Percentiles rank a stretch among this genome's conserved stretches.
Conservation (phyloP, 139 green algal genomes). For the Coelastrella sp. region DNA sequence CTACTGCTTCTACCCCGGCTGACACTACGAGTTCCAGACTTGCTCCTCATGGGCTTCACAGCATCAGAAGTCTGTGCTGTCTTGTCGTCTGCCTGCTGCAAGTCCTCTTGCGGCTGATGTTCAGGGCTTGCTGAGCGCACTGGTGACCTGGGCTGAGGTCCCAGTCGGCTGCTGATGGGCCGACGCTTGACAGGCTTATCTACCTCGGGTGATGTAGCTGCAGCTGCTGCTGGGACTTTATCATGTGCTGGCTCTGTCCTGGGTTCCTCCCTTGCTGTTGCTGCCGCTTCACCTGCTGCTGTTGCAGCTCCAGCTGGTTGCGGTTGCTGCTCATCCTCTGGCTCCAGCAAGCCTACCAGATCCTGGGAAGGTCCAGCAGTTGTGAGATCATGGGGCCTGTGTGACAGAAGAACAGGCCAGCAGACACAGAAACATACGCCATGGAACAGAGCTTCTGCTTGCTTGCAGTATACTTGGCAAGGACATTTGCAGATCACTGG, state of each 20-base stretch:
- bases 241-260: not conserved
- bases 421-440: not conserved
- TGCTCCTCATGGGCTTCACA: not conserved
- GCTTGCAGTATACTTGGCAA: not conserved
- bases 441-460: too few relatives aligned
- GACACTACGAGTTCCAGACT: not conserved
- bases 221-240: not conserved
- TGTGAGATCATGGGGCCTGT: not conserved
- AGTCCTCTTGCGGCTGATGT: slow-evolving; percentile 15
- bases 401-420: not conserved
- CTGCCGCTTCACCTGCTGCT: not conserved
- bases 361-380: not conserved
- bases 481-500: not conserved
- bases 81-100: not conserved
- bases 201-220: not conserved
- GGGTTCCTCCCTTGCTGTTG: not conserved
- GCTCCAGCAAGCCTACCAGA: not conserved
- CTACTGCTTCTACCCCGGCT: slow-evolving; percentile 2
- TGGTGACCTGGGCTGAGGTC: slow-evolving; percentile 18
- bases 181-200: slow-evolving; percentile 10
- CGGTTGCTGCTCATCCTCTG: not conserved
- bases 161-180: not conserved
- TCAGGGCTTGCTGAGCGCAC: not conserved
- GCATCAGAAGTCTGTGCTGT: not conserved
- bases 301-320: not conserved